Evolutionary conservation across 73 alveolate species (phyloP).

Genomic region (Paramecium biaurelia): DNA sequence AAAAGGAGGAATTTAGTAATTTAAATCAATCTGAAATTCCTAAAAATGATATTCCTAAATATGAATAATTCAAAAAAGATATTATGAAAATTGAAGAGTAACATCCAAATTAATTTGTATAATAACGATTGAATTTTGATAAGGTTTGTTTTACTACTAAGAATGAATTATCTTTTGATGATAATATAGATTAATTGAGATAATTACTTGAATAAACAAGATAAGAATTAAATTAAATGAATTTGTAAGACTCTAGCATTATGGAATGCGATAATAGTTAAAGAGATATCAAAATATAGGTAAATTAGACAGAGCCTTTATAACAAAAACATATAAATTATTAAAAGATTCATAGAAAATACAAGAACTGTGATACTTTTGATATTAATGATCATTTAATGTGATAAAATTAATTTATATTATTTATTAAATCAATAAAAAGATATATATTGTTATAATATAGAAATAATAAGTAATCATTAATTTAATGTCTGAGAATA

Average conservation of each 20-base stretch:
- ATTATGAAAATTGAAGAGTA: neutral
- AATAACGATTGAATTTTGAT: neutral
- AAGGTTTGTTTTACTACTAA: neutral
- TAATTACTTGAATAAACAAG: slow-evolving; percentile 7
- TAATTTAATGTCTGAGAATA: slow-evolving; percentile 42
- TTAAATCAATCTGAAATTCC: neutral
- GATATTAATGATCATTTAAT: slow-evolving; percentile 16
- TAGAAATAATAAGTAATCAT: neutral
- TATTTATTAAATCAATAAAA: neutral
- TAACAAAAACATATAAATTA: neutral
- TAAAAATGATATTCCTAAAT: neutral
- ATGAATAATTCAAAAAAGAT: neutral
- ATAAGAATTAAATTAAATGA: slow-evolving; percentile 50
- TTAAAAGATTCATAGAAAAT: neutral
- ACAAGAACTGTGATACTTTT: slow-evolving; percentile 8
- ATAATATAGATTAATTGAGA: slow-evolving; percentile 45
- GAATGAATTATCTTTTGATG: slow-evolving; percentile 34
- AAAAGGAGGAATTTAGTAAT: neutral
- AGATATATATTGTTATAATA: neutral
- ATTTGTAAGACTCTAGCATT: slow-evolving; percentile 18
- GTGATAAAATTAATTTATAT: neutral
- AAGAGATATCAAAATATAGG: neutral
- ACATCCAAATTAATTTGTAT: neutral
- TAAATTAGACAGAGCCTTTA: neutral
- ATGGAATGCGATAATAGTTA: neutral